Evolutionary conservation across 1,284 basidiomycete genomes (phyloP), one percentile per base, ranked within the genome.

Genomic region (Veloboletus limbatus): DNA sequence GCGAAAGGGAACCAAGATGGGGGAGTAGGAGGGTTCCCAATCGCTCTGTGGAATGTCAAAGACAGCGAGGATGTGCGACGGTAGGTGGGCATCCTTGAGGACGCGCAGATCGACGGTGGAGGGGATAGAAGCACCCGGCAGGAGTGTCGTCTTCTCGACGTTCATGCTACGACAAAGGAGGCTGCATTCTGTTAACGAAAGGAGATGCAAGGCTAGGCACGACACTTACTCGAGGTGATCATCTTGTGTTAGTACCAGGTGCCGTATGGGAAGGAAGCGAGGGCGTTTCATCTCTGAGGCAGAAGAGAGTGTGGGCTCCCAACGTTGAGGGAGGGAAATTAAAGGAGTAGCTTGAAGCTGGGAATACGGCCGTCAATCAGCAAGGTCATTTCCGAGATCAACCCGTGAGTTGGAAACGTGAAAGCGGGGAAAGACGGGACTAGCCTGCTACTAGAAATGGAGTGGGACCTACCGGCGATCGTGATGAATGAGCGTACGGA

Each of bases 31-130:
- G 16, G 56, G 50, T 22, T 65, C 66, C 60, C 65, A 67, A 28
- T 66, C 62, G 40, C 44, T 52, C 8, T 50, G 58, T 39, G 65
- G 57, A 34, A 60, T 60, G 32, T 64, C 60, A 45, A 65, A 62
- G 48, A 73, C 65, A n/a, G 75, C 76, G 32, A 80, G 68, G 43
- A 75, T 60, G 51, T 81, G 79, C 8, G 76, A 77, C 17, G 78
- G 78, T 47, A 67, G 58, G 34, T 67, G 67, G 8, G 69, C 67
- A 39, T 72, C 67, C 42, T 65, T 68, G 14, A 67, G 47, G 45
- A 78, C 55, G 28, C 62, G 63, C 59, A 78, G 66, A 49, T 73
- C 67, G 48, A 78, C 62, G 3, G 67, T 68, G 13, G 68, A 46
- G 6, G 71, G 73, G 3, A 73, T 58, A 8, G 64, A 52, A 38